Percentiles rank a stretch among this genome's conserved stretches.
phyloP scores from a whole-genome alignment of 352 stramenopile species.

The Pythium phragmiticola region DNA sequence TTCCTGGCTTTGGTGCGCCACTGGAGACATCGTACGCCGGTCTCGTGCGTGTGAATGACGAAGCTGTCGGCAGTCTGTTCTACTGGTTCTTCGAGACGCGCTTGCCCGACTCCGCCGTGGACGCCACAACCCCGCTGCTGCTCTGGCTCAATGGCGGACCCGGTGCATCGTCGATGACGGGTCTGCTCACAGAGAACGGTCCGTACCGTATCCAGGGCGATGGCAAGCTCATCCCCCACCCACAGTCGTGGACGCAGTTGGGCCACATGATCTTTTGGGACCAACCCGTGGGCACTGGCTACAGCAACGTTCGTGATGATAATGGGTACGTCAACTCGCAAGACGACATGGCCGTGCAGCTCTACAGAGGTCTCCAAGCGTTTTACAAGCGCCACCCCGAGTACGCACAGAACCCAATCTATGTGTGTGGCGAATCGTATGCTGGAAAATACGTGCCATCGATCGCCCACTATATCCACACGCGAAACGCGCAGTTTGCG shows the following conservation, averaged over 20 bases:
- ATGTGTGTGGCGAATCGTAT: slow-evolving; percentile 92
- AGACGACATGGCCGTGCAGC: slow-evolving; percentile 74
- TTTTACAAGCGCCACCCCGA: slow-evolving; percentile 90
- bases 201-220: slow-evolving; percentile 70
- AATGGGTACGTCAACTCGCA: slow-evolving; percentile 70
- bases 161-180: slow-evolving; percentile 78
- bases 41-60: slow-evolving; percentile 56
- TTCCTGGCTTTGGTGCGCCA: slow-evolving; percentile 66
- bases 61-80: slow-evolving; percentile 63
- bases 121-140: slow-evolving; percentile 58
- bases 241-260: slow-evolving; percentile 70
- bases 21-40: slow-evolving; percentile 79
- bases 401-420: slow-evolving; percentile 63
- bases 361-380: slow-evolving; percentile 90
- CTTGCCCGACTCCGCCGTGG: slow-evolving; percentile 4
- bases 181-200: slow-evolving; percentile 74
- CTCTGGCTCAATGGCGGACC: slow-evolving; percentile 84
- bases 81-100: slow-evolving; percentile 88
- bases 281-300: slow-evolving; percentile 78
- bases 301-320: slow-evolving; percentile 70
- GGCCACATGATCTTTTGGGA: slow-evolving; percentile 87
- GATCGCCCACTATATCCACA: slow-evolving; percentile 93
- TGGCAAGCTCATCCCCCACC: slow-evolving; percentile 66
- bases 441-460: slow-evolving; percentile 96
- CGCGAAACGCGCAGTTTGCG: slow-evolving; percentile 61